Evolutionary conservation across 2,329 filamentous ascomycete genomes (phyloP).

Genomic region (Waltergamsia citrina): DNA sequence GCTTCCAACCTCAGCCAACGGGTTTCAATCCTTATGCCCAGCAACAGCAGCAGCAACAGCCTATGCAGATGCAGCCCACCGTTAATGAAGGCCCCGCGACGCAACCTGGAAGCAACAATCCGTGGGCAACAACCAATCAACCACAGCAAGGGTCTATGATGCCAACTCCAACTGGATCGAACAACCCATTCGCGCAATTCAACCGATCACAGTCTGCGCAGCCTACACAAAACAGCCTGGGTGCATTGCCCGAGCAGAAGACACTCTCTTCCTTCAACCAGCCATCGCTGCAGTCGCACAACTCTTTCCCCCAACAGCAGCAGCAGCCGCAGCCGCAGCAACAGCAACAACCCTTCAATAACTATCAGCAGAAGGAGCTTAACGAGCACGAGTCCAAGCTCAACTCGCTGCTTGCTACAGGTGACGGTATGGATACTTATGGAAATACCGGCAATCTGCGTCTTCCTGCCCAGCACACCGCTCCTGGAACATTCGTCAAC

Average conservation of each 20-base stretch:
- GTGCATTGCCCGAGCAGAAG: conserved; percentile 75
- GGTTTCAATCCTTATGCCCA: conserved; percentile 46
- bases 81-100: conserved; percentile 48
- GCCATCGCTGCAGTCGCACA: conserved; percentile 33
- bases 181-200: conserved; percentile 91
- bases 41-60: conserved; percentile 23
- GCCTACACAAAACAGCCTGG: conserved; percentile 59
- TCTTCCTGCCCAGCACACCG: conserved; percentile 93
- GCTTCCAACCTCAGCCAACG: conserved; percentile 41
- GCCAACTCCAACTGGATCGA: conserved; percentile 85
- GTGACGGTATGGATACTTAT: conserved; percentile 94
- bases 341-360: conserved; percentile 3
- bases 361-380: conserved; percentile 40
- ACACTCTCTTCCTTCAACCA: conserved; percentile 51
- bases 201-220: conserved; percentile 43
- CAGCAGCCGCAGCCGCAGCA: conserved; percentile 24
- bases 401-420: conserved; percentile 75
- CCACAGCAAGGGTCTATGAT: conserved; percentile 55
- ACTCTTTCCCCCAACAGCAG: conserved; percentile 28
- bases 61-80: conserved; percentile 23
- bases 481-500: conserved; percentile 93
- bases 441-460: conserved; percentile 94
- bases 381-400: conserved; percentile 64
- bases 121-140: conserved; percentile 65
- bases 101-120: conserved; percentile 84